A percentile compares a stretch with the other conserved stretches of the same genome.
These are phyloP conservation scores for Cyberlindnera xylosilytica DNA, from an alignment of 805 yeast species.

Conservation along the genomic window DNA sequence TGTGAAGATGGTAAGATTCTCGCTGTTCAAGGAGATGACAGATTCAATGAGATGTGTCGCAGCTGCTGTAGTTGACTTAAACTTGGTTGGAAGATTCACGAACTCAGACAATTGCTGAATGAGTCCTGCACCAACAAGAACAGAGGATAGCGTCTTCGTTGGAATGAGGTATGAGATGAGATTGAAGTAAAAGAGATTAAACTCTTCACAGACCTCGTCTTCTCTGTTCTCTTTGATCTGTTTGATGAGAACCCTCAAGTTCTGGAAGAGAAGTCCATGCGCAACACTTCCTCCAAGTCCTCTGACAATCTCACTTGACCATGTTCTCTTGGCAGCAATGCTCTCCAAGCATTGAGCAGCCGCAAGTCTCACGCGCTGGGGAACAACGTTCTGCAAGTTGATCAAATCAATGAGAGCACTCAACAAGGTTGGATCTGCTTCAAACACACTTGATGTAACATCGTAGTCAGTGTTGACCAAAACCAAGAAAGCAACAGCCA, in stretches of 20 bases:
- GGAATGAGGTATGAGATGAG: constrained; percentile 61
- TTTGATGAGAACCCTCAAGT: constrained; percentile 60
- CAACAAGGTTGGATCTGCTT: constrained; percentile 67
- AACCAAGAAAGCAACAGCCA: constrained; percentile 62
- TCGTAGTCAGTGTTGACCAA: constrained; percentile 54
- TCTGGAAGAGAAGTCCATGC: constrained; percentile 78
- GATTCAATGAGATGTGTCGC: constrained; percentile 51
- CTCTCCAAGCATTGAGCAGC: constrained; percentile 68
- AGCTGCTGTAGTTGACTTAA: constrained; percentile 56
- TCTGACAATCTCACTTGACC: constrained; percentile 75
- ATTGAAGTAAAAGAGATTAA: constrained; percentile 48
- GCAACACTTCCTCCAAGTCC: constrained; percentile 82
- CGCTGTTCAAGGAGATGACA: constrained; percentile 38
- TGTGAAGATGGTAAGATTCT: constrained; percentile 59
- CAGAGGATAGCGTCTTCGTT: constrained; percentile 49
- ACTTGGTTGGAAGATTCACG: constrained; percentile 47
- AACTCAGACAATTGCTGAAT: constrained; percentile 63
- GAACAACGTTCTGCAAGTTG: constrained; percentile 59
- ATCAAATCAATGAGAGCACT: constrained; percentile 68
- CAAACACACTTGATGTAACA: constrained; percentile 64
- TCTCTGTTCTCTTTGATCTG: constrained; percentile 40
- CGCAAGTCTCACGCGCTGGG: constrained; percentile 50
- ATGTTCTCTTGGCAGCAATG: constrained; percentile 60
- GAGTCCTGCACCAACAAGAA: constrained; percentile 73
- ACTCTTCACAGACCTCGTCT: constrained; percentile 43